Base-by-base conservation (phyloP, 2,329 filamentous ascomycete genomes). In the Pseudocercospora crystallina region DNA sequence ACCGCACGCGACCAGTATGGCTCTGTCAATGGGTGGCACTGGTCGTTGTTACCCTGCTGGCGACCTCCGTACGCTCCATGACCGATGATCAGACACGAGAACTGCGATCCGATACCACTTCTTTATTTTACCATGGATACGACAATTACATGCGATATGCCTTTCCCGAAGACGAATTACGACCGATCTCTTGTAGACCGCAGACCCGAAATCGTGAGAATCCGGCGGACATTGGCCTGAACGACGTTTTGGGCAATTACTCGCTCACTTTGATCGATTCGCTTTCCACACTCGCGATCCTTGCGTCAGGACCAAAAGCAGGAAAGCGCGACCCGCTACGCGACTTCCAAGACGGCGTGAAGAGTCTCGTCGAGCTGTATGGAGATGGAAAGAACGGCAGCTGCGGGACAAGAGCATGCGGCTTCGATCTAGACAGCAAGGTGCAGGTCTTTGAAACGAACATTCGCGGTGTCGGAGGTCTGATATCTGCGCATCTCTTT, bases 381-480 rank as follows among this genome's bases (percentile, higher is more conserved):
- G 92, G 92, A 3, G 91, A 96, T 70, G 92, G 91, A 1, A 84
- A 83, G 29, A 72, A 77, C 86, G 78, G 79, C 5, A 89, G 88
- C 5, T 79, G 82, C 64, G 92, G 92, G 3, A 76, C 80, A 50
- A 79, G 90, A 57, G 84, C 85, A 3, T 81, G 84, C 47, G 94
- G 90, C 0, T 99, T 99, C 64, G 90, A 99, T 69, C 76, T 96
- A 35, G 92, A 99, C 71, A 96, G 91, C 74, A 99, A 97, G 72
- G 94, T 99, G 2, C 92, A 99, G 73, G 90, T 99, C 34, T 99
- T 99, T 65, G 94, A 99, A 75, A 97, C 92, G 0, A 92, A 96
- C 32, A 99, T 99, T 61, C 82, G 94, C 51, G 94, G 92, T 12
- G 82, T 95, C 39, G 94, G 94, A 11, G 94, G 94, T 0, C 76